Base-by-base conservation (phyloP, 768 basidiomycete species). In the Tylopilus sp. region DNA sequence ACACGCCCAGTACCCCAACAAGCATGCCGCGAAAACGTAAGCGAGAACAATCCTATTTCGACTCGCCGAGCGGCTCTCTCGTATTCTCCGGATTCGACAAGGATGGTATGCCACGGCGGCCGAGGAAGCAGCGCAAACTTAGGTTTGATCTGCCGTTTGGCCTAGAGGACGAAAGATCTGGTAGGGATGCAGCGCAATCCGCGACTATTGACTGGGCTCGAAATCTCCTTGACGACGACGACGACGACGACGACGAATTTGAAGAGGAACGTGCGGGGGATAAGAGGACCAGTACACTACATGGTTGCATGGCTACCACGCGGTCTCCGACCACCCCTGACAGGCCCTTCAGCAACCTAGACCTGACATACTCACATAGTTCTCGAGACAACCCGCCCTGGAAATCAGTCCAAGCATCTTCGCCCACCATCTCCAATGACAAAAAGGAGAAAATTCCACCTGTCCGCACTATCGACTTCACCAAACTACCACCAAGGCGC, bases 51-150 rank as follows among this genome's bases (percentile, higher is more conserved):
- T 58, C 62, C 4, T 68, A 67, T 30, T 67, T 58, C 22, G 61
- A 71, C 42, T 68, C 63, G 6, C 61, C 65, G 2, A 69, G 53
- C 16, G 55, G 59, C 2, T 71, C 58, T 25, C 41, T 69, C 45
- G 47, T 69, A 25, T 64, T 58, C 50, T 61, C 67, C 24, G 67
- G 54, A 26, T 67, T 67, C 53, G 67, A 66, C 42, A 67, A 67
- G 33, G 58, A 65, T 16, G 68, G 69, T 4, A 31, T 70, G 22
- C 69, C 70, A 30, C 60, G 58, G 19, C 65, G 68, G 14, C 68
- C 68, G 14, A 65, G 42, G 51, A 69, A 69, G 43, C 60, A 40
- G 31, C 63, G 59, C 21, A 69, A 53, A 45, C 62, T 71, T 36
- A 61, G 64, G 13, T 68, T 62, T 29, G 51, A 60, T 29, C 65